phyloP scores from a whole-genome alignment of 192 early-diverging fungal species.

The Diversispora epigaea region DNA sequence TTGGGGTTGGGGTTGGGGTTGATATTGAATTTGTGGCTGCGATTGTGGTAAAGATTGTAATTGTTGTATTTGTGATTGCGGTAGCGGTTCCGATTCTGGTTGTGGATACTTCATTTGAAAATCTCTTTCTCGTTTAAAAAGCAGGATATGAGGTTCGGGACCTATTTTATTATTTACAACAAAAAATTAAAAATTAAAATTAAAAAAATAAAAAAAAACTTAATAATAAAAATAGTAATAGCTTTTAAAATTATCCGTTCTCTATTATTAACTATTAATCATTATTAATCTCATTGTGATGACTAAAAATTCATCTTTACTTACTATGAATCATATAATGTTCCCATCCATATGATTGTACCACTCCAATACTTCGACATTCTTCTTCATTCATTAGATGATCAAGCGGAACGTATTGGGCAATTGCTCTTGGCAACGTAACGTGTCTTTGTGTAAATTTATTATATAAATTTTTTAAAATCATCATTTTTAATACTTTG shows the following conservation, averaged over 20 bases:
- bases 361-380: constrained; percentile 47
- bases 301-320: too few species aligned
- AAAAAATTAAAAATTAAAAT: background rate
- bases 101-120: constrained; percentile 42
- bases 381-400: constrained; percentile 44
- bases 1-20: too few species aligned
- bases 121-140: constrained; percentile 52
- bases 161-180: constrained; percentile 24
- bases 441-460: constrained; percentile 42
- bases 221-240: background rate
- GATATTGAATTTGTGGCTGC: too few species aligned
- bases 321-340: constrained; percentile 56
- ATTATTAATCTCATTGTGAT: too few species aligned
- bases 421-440: constrained; percentile 43
- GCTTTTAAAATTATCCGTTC: too few species aligned
- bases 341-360: constrained; percentile 51
- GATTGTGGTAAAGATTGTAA: too few species aligned
- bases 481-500: background rate
- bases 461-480: background rate
- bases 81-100: background rate
- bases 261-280: too few species aligned
- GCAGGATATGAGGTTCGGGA: constrained; percentile 52
- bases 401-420: constrained; percentile 39
- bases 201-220: background rate
- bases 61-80: too few species aligned